Percentiles rank a stretch among this genome's conserved stretches.
Evolutionary conservation across 139 green algal genomes (phyloP).

Genomic region (Monoraphidium neglectum): DNA sequence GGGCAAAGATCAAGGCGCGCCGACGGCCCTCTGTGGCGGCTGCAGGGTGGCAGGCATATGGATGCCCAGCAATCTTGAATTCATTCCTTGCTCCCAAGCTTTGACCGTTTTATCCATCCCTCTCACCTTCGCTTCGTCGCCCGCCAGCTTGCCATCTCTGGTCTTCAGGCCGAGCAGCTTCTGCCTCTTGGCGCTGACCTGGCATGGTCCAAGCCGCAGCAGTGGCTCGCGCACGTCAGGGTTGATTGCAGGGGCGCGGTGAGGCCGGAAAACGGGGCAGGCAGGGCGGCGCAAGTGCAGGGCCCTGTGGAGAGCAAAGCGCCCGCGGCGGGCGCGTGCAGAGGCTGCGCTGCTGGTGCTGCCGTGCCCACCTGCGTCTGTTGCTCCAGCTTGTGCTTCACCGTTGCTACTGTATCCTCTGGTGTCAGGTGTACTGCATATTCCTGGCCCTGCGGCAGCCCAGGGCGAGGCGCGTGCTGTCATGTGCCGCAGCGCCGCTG

Average conservation of each 20-base stretch:
- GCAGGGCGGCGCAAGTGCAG: background rate
- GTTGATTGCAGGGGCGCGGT: too few relatives aligned
- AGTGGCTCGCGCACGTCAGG: too few relatives aligned
- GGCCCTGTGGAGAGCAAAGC: background rate
- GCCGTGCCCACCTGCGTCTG: constrained; percentile 43
- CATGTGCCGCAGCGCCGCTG: too few relatives aligned
- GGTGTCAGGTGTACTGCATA: constrained; percentile 31
- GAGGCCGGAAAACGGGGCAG: background rate
- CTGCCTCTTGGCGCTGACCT: constrained; percentile 58
- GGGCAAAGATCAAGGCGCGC: too few relatives aligned
- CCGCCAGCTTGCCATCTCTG: constrained; percentile 54
- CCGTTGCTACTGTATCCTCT: constrained; percentile 47
- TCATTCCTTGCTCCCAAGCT: constrained; percentile 49
- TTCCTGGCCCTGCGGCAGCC: constrained; percentile 34
- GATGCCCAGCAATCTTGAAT: constrained; percentile 28
- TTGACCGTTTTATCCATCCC: constrained; percentile 44
- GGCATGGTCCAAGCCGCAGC: too few relatives aligned
- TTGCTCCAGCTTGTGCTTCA: constrained; percentile 66
- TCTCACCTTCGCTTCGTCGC: constrained; percentile 47
- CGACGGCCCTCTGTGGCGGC: too few relatives aligned
- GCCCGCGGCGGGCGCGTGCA: background rate
- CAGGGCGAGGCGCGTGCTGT: too few relatives aligned
- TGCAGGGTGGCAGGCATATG: too few relatives aligned
- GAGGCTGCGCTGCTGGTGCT: background rate
- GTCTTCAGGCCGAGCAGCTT: constrained; percentile 86